These are phyloP conservation scores for Pyronema domesticum DNA, from an alignment of 495 filamentous ascomycete species.

Conservation along the genomic window DNA sequence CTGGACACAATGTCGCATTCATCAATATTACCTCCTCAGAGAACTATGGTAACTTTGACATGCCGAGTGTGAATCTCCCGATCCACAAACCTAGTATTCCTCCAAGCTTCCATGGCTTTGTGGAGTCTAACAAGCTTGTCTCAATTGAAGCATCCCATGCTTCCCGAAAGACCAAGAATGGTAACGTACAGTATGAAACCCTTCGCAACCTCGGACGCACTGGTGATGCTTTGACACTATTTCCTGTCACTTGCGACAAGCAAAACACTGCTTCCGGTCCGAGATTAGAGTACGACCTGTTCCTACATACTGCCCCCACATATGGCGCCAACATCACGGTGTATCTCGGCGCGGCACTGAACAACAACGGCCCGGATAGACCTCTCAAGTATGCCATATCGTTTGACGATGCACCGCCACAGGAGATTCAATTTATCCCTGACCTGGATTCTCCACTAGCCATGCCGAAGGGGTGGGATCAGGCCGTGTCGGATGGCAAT, in stretches of 20 bases:
- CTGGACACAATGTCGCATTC: conserved; percentile 32
- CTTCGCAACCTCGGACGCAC: conserved; percentile 41
- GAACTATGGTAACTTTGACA: conserved; percentile 34
- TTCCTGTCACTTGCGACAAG: conserved; percentile 33
- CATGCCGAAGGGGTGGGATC: conserved; percentile 40
- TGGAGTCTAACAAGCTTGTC: conserved; percentile 44
- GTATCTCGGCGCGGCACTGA: conserved; percentile 41
- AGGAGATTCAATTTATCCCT: conserved; percentile 36
- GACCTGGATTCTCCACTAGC: conserved; percentile 28
- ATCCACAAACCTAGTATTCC: conserved; percentile 37
- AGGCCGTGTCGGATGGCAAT: conserved; percentile 34
- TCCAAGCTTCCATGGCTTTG: conserved; percentile 41
- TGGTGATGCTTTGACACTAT: conserved; percentile 36
- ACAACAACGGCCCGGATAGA: conserved; percentile 35
- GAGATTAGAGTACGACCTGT: conserved; percentile 46
- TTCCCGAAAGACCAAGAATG: conserved; percentile 27
- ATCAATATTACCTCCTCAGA: conserved; percentile 39
- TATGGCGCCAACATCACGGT: conserved; percentile 41
- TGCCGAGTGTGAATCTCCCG: conserved; percentile 41
- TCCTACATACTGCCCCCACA: conserved; percentile 37
- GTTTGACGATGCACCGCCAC: conserved; percentile 31
- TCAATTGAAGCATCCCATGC: conserved; percentile 44
- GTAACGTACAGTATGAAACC: conserved; percentile 33
- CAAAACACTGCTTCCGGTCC: conserved; percentile 34
- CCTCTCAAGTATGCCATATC: conserved; percentile 44